These are phyloP conservation scores for Cyclotella choctawhatcheeana DNA, from an alignment of 108 stramenopile species.

Conservation along the genomic window DNA sequence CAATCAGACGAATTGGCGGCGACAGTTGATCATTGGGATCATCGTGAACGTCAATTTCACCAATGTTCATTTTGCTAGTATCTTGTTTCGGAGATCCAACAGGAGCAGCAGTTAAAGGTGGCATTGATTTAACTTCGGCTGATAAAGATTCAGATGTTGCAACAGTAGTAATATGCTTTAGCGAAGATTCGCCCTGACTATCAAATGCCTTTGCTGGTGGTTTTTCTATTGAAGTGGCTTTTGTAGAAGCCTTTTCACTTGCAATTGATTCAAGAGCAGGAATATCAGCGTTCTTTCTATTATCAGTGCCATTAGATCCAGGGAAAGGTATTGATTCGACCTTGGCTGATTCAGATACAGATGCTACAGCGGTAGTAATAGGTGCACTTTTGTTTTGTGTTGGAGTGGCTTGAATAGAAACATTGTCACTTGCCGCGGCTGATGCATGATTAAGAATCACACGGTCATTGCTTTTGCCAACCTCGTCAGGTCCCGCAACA, in stretches of 20 bases:
- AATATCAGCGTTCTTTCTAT: neutral
- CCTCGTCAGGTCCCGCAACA: too few relatives aligned
- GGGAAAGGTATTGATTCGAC: too few relatives aligned
- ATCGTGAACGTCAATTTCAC: neutral
- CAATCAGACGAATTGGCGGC: constrained; percentile 4
- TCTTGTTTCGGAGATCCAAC: neutral
- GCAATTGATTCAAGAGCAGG: neutral
- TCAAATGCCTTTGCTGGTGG: neutral
- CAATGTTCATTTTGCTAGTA: neutral
- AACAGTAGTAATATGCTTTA: too few relatives aligned
- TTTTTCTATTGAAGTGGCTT: neutral
- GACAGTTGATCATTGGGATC: neutral
- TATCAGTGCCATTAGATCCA: too few relatives aligned
- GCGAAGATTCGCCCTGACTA: neutral
- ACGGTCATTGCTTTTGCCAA: too few relatives aligned
- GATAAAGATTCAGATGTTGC: too few relatives aligned
- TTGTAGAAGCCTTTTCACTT: neutral
- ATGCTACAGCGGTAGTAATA: too few relatives aligned
- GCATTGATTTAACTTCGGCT: neutral
- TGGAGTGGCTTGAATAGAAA: too few relatives aligned
- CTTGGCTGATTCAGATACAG: neutral
- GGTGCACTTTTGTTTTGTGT: too few relatives aligned
- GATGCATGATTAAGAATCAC: too few relatives aligned
- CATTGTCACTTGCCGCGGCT: too few relatives aligned
- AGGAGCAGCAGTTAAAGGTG: neutral